A percentile compares a stretch with the other conserved stretches of the same genome.
Evolutionary conservation across 345 rosid species (phyloP).

Genomic region (Hibiscus tridactylites): DNA sequence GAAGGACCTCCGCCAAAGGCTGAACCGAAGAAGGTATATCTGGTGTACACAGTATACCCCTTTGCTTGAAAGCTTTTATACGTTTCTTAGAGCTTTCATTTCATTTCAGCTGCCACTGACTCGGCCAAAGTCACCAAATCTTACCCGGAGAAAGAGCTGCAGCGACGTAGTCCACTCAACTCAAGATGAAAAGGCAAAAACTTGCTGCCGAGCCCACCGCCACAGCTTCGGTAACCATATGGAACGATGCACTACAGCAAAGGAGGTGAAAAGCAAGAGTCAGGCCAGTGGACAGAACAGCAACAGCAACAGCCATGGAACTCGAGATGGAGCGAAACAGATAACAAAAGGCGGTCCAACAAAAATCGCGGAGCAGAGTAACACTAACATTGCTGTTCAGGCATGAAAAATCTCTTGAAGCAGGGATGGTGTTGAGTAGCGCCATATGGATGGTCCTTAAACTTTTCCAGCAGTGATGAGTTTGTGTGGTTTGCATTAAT

Average conservation of each 20-base stretch:
- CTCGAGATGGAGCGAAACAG: conserved; percentile 27
- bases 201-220: conserved; percentile 48
- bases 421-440: neutral
- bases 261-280: conserved; percentile 25
- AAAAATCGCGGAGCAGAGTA: conserved; percentile 22
- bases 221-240: conserved; percentile 53
- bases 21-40: conserved; percentile 76
- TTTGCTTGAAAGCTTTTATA: neutral
- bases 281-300: conserved; percentile 21
- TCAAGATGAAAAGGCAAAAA: conserved; percentile 45
- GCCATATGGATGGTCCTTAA: conserved; percentile 17
- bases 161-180: conserved; percentile 42
- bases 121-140: conserved; percentile 65
- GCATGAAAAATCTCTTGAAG: conserved; percentile 24
- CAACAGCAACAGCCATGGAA: conserved; percentile 32
- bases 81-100: neutral
- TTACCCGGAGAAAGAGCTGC: conserved; percentile 80
- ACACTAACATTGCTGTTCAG: conserved; percentile 27
- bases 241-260: conserved; percentile 20
- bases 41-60: neutral
- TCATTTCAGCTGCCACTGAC: conserved; percentile 70
- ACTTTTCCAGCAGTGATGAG: neutral
- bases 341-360: conserved; percentile 25
- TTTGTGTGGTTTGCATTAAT: too few relatives aligned
- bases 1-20: conserved; percentile 79